A percentile compares a stretch with the other conserved stretches of the same genome.
Conservation (phyloP, 352 stramenopile genomes). For the Stramenopiles sp. region DNA sequence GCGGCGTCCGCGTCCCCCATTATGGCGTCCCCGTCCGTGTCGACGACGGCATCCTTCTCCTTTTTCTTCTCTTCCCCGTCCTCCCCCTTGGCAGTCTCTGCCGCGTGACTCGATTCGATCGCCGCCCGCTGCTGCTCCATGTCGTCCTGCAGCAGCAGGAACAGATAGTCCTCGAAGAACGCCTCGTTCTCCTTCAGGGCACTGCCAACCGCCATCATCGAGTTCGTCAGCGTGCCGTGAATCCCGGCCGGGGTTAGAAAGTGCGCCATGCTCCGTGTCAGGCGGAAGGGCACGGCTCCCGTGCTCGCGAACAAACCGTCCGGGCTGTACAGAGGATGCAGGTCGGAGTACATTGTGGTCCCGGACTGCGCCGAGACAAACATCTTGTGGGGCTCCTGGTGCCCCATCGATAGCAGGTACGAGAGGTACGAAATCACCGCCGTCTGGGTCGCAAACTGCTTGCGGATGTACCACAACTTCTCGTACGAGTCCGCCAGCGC, state of each 20-base stretch:
- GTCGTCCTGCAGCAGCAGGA: conserved; percentile 15
- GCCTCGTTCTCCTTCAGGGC: conserved; percentile 9
- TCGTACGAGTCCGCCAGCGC: conserved; percentile 43
- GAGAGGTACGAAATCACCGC: conserved; percentile 56
- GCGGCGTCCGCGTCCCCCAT: conserved; percentile 12
- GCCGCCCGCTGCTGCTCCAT: conserved; percentile 15
- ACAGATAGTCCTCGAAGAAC: not conserved
- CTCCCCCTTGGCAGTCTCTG: not conserved
- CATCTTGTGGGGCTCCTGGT: conserved; percentile 52
- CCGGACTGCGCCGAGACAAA: conserved; percentile 51
- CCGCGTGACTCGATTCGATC: conserved; percentile 7
- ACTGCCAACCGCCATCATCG: conserved; percentile 44
- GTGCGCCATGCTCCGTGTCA: conserved; percentile 61
- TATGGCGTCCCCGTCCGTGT: not conserved
- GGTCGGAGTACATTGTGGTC: conserved; percentile 48
- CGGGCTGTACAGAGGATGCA: conserved; percentile 52
- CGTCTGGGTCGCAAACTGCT: conserved; percentile 56
- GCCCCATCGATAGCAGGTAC: conserved; percentile 53
- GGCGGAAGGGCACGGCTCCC: conserved; percentile 57
- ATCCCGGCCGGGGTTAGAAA: conserved; percentile 57
- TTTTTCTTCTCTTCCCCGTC: conserved; percentile 18
- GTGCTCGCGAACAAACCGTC: conserved; percentile 49
- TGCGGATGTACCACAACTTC: conserved; percentile 57
- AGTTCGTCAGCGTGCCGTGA: conserved; percentile 53
- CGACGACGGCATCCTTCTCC: conserved; percentile 11